Evolutionary conservation across 2,329 filamentous ascomycete species (phyloP).

Genomic region (Blastomyces parvus): DNA sequence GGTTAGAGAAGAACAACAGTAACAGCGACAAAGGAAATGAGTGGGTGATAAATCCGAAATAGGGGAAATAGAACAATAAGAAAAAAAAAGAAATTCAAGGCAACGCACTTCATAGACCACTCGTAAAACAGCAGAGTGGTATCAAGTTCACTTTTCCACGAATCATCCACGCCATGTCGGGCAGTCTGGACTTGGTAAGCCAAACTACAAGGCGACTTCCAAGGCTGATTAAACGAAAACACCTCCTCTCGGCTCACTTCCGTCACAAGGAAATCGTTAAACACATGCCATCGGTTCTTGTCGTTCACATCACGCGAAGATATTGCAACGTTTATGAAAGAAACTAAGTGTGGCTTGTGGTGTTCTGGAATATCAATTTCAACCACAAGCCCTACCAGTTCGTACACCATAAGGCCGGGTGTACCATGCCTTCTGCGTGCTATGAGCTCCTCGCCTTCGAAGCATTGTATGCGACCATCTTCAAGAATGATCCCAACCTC

Average conservation of each 20-base stretch:
- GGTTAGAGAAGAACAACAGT: background rate
- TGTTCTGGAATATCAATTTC: slow-evolving; percentile 81
- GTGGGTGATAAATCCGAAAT: background rate
- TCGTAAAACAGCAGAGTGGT: slow-evolving; percentile 75
- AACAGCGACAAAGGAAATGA: too few relatives aligned
- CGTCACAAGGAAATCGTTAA: slow-evolving; percentile 92
- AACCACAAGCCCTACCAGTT: slow-evolving; percentile 77
- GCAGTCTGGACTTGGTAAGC: slow-evolving; percentile 74
- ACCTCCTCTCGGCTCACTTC: slow-evolving; percentile 73
- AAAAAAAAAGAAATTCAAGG: background rate
- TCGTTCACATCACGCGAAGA: slow-evolving; percentile 39
- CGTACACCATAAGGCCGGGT: slow-evolving; percentile 78
- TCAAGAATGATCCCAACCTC: slow-evolving; percentile 90
- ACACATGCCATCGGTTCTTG: slow-evolving; percentile 79
- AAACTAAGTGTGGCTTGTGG: slow-evolving; percentile 82
- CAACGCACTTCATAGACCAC: slow-evolving; percentile 43
- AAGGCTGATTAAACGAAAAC: slow-evolving; percentile 75
- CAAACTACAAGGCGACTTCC: slow-evolving; percentile 86
- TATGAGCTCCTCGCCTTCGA: slow-evolving; percentile 81
- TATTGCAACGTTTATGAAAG: slow-evolving; percentile 69
- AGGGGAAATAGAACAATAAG: background rate
- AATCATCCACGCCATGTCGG: slow-evolving; percentile 72
- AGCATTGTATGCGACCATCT: slow-evolving; percentile 87
- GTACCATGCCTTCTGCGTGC: slow-evolving; percentile 68
- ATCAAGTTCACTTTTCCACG: slow-evolving; percentile 78